Base-by-base conservation (phyloP, 768 basidiomycete species). In the Rhodotorula diobovata region DNA sequence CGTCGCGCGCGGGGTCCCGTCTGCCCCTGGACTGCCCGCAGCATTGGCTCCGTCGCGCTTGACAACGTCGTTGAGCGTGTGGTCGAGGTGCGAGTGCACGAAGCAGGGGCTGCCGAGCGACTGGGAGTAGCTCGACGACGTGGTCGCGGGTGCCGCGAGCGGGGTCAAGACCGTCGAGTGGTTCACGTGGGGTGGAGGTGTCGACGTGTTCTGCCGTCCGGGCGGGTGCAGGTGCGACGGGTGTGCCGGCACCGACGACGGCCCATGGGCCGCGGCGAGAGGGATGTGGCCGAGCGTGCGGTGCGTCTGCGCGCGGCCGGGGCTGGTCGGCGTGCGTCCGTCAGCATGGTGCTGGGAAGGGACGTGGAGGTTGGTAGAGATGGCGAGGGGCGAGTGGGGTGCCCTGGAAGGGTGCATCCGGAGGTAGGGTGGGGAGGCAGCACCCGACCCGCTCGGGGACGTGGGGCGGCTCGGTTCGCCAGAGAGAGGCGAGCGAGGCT, bases 61-160 rank as follows among this genome's bases (percentile, higher is more conserved):
- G 41, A 43, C 65, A 18, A 37, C 48, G 30, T 71, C 64, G 64
- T 41, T 54, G 64, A 75, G 73, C 12, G 70, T 66, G 51, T 65
- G 48, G 66, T 75, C 74, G 65, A 75, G 74, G 54, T 75, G 74
- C 11, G 70, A 69, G 37, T 75, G 74, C 34, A 75, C 57, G 60
- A 69, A 69, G 64, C 67, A 73, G 8, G 72, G 72, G 9, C 63
- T 66, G 32, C 66, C 34, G 32, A 71, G 66, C n/a, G 66, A 59
- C 43, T 59, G 61, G 6, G 70, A 37, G 62, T 67, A 71, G 25
- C 34, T 28, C 11, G 51, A 32, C 15, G 70, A 60, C 37, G 66
- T n/a, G 6, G 62, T 12, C 1, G 61, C 32, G 12, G 68, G 16
- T 14, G 70, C 20, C 45, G 61, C 39, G 57, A 51, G 43, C 23